Evolutionary conservation across 1,284 basidiomycete genomes (phyloP).

Genomic region (Cryptococcus maquisensis): DNA sequence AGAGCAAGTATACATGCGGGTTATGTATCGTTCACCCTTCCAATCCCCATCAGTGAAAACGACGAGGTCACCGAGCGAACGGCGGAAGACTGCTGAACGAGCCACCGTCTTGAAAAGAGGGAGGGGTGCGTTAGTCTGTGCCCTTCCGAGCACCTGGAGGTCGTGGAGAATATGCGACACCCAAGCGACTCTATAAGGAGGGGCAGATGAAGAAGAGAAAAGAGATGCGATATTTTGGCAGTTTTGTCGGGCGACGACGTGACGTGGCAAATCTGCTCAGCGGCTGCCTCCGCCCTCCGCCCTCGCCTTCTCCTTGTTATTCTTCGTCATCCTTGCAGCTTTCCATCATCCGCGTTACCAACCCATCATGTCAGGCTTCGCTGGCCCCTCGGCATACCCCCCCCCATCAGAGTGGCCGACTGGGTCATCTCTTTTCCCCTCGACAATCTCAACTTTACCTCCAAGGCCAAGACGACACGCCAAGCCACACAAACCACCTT

Average conservation of each 20-base stretch:
- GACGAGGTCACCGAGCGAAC: not conserved
- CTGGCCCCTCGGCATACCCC: not conserved
- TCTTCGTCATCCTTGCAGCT: no score
- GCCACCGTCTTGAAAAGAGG: conserved; percentile 2
- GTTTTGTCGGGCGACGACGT: not conserved
- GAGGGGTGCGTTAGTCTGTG: conserved; percentile 6
- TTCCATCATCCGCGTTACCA: no score
- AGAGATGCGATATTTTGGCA: not conserved
- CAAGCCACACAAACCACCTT: no score
- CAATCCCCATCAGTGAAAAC: not conserved
- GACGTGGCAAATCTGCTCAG: not conserved
- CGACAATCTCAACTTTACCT: no score
- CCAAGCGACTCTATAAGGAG: conserved; percentile 11
- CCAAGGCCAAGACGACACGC: no score
- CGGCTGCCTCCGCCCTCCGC: no score
- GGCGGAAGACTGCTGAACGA: conserved; percentile 1
- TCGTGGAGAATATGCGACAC: conserved; percentile 2
- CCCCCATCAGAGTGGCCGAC: not conserved
- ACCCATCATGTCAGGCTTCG: no score
- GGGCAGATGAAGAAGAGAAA: conserved; percentile 1
- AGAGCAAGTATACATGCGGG: no score
- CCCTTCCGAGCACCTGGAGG: conserved; percentile 8
- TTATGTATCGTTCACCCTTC: conserved; percentile 8
- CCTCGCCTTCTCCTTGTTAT: no score
- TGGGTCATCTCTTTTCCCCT: no score